Conservation (phyloP, 2,329 filamentous ascomycete genomes). For the Monilinia laxa region DNA sequence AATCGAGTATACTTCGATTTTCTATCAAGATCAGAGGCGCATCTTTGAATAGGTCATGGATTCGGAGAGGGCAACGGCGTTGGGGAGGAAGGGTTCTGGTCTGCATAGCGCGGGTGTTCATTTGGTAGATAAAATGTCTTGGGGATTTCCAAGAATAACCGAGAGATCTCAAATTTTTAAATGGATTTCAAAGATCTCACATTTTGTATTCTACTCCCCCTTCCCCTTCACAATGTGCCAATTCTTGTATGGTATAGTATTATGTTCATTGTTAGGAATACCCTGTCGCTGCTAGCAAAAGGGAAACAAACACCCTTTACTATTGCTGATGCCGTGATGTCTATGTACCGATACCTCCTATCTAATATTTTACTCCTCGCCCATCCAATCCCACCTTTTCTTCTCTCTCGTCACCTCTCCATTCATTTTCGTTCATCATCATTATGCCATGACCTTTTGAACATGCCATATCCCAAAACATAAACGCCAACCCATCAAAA, state of each 20-base stretch:
- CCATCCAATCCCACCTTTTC: conserved; percentile 14
- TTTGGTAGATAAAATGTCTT: not conserved
- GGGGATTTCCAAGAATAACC: not conserved
- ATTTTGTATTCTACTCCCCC: too few species aligned
- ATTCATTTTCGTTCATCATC: not conserved
- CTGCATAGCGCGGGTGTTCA: conserved; percentile 31
- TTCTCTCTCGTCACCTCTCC: conserved; percentile 16
- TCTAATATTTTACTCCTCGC: not conserved
- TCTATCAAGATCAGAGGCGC: not conserved
- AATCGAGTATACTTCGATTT: not conserved
- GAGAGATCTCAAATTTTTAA: too few species aligned
- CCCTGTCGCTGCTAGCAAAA: not conserved
- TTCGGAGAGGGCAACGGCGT: conserved; percentile 21
- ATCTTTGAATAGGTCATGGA: conserved; percentile 17
- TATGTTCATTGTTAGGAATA: not conserved
- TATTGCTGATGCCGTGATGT: not conserved
- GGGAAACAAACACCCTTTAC: not conserved
- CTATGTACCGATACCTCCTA: not conserved
- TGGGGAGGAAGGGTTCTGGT: conserved; percentile 9
- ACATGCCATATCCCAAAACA: too few species aligned
- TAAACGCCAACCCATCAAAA: not conserved
- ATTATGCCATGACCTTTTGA: not conserved
- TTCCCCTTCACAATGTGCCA: not conserved
- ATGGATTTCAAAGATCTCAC: not conserved
- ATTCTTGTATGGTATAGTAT: not conserved